Conservation (phyloP, 2,329 filamentous ascomycete species). For the Stenocarpella maydis region DNA sequence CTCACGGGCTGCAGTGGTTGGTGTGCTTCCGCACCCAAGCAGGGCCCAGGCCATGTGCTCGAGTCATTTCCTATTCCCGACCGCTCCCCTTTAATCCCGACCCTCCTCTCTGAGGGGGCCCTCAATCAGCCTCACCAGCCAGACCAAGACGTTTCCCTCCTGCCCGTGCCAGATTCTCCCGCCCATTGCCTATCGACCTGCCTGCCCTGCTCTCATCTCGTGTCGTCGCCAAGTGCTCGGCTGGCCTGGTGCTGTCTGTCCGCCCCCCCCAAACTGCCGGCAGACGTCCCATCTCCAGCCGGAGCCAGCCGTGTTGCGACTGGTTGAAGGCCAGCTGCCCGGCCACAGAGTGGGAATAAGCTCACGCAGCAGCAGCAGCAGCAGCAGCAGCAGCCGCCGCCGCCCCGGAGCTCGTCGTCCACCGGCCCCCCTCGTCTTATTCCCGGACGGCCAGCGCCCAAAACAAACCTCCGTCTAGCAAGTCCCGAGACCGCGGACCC, state of each 20-base stretch:
- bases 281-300: constrained; percentile 24
- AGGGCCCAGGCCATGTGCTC: no score
- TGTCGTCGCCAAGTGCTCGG: not conserved
- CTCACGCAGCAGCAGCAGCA: constrained; percentile 14
- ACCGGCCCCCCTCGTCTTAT: constrained; percentile 29
- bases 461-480: constrained; percentile 15
- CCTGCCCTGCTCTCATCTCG: constrained; percentile 3
- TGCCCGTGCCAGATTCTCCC: not conserved
- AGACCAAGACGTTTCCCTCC: constrained; percentile 1
- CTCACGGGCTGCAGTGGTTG: constrained; percentile 15
- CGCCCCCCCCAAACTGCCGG: not conserved
- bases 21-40: no score
- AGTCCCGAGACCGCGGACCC: constrained; percentile 31
- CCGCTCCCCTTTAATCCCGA: constrained; percentile 23
- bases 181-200: constrained; percentile 3
- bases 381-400: not conserved
- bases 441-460: constrained; percentile 25
- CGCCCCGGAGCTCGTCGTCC: constrained; percentile 3
- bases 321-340: not conserved
- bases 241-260: not conserved
- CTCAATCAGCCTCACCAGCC: not conserved
- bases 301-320: constrained; percentile 1
- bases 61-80: constrained; percentile 26
- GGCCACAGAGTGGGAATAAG: constrained; percentile 14
- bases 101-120: not conserved